Evolutionary conservation across 2,329 filamentous ascomycete species (phyloP).

Genomic region (Fusarium pseudonygamai): DNA sequence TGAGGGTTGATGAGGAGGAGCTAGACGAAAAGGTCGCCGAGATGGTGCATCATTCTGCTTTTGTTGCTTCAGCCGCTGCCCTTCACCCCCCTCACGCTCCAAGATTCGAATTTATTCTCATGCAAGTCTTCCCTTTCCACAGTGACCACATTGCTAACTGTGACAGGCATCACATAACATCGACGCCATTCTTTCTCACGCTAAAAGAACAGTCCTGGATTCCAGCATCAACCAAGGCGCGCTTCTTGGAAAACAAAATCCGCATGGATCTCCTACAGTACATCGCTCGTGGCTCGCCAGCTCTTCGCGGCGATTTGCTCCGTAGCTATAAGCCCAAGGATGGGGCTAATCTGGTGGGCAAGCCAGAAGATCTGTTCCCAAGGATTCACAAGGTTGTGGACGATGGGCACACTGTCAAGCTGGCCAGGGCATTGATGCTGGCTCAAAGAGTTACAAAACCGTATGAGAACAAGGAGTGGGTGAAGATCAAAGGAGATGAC

Average conservation of each 20-base stretch:
- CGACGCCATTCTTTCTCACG: constrained; percentile 75
- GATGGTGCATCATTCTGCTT: constrained; percentile 74
- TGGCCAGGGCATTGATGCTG: constrained; percentile 74
- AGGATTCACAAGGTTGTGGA: constrained; percentile 65
- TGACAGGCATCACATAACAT: constrained; percentile 78
- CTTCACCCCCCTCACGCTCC: constrained; percentile 70
- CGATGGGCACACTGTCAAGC: constrained; percentile 84
- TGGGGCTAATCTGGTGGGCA: constrained; percentile 54
- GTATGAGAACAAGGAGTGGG: constrained; percentile 59
- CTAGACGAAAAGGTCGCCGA: constrained; percentile 63
- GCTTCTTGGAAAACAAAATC: constrained; percentile 84
- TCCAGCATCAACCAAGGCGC: constrained; percentile 66
- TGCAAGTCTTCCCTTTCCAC: constrained; percentile 51
- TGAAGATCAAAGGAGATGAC: constrained; percentile 62
- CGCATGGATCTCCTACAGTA: constrained; percentile 80
- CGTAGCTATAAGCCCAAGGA: constrained; percentile 65
- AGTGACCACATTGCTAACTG: not conserved
- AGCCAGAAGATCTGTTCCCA: constrained; percentile 59
- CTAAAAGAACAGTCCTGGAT: constrained; percentile 72
- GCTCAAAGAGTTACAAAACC: constrained; percentile 62
- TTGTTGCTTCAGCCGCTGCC: constrained; percentile 63
- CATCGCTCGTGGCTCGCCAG: constrained; percentile 71
- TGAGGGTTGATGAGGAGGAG: constrained; percentile 64
- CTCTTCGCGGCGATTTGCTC: constrained; percentile 68
- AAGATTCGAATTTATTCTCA: constrained; percentile 84